Conservation (phyloP, 2,329 filamentous ascomycete species). For the Akanthomyces uredinophilus region DNA sequence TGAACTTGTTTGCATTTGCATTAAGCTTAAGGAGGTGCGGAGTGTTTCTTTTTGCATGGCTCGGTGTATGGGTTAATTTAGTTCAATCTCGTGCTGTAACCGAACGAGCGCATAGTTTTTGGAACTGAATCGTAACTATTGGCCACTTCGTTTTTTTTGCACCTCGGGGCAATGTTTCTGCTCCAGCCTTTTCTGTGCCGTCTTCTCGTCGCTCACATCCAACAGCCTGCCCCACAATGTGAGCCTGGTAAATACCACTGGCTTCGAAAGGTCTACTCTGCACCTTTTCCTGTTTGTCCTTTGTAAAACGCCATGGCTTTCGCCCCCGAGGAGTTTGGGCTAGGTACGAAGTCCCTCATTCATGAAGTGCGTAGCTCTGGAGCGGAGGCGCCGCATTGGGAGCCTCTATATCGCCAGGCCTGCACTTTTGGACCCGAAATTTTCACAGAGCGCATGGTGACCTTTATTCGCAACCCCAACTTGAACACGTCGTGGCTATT, state of each 20-base stretch:
- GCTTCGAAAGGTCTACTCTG: neutral
- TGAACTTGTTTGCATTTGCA: neutral
- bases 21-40: neutral
- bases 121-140: neutral
- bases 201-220: too few relatives aligned
- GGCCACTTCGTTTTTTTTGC: too few relatives aligned
- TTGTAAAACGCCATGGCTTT: neutral
- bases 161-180: neutral
- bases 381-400: constrained; percentile 37
- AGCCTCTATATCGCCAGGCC: constrained; percentile 47
- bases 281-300: neutral
- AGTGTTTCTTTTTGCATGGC: neutral
- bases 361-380: constrained; percentile 25
- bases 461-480: constrained; percentile 74
- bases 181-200: neutral
- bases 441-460: constrained; percentile 65
- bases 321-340: neutral
- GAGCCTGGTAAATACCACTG: too few relatives aligned
- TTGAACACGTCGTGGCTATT: constrained; percentile 74
- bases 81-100: neutral
- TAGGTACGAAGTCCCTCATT: constrained; percentile 30
- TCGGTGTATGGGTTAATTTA: neutral
- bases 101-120: neutral
- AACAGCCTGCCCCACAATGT: neutral
- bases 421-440: constrained; percentile 60